These are phyloP conservation scores for Pichia rugopelliculosa DNA, from an alignment of 805 yeast genomes.

Conservation along the genomic window DNA sequence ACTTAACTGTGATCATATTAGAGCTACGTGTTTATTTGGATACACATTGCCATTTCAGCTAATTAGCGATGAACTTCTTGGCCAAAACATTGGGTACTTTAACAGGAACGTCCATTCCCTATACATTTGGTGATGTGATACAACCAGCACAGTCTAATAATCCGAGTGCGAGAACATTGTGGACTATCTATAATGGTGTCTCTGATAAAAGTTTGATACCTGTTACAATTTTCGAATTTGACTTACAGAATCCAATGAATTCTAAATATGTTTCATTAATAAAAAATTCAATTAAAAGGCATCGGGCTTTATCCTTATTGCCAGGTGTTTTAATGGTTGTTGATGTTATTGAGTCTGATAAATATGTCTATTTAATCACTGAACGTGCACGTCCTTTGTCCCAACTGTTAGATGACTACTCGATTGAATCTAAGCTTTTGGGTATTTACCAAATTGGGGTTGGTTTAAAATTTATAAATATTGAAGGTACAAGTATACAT, in stretches of 20 bases:
- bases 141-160: slow-evolving; percentile 19
- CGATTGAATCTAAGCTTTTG: slow-evolving; percentile 34
- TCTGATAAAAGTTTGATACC: slow-evolving; percentile 42
- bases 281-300: slow-evolving; percentile 36
- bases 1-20: too few species aligned
- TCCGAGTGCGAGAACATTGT: slow-evolving; percentile 34
- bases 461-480: slow-evolving; percentile 51
- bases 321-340: slow-evolving; percentile 63
- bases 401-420: slow-evolving; percentile 22
- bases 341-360: slow-evolving; percentile 60
- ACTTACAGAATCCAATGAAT: slow-evolving; percentile 33
- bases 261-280: slow-evolving; percentile 32
- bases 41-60: too few species aligned
- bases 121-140: slow-evolving; percentile 41
- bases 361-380: slow-evolving; percentile 50
- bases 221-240: slow-evolving; percentile 63
- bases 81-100: slow-evolving; percentile 55
- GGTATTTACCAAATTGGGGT: slow-evolving; percentile 51
- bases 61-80: slow-evolving; percentile 53
- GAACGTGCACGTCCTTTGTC: slow-evolving; percentile 56
- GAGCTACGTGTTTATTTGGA: too few species aligned
- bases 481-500: slow-evolving; percentile 51
- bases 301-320: slow-evolving; percentile 47
- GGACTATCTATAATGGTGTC: slow-evolving; percentile 59
- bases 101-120: slow-evolving; percentile 54